Percentiles rank a stretch among this genome's conserved stretches.
phyloP scores from a whole-genome alignment of 2,329 filamentous ascomycete species.

The Penicillium digitatum region DNA sequence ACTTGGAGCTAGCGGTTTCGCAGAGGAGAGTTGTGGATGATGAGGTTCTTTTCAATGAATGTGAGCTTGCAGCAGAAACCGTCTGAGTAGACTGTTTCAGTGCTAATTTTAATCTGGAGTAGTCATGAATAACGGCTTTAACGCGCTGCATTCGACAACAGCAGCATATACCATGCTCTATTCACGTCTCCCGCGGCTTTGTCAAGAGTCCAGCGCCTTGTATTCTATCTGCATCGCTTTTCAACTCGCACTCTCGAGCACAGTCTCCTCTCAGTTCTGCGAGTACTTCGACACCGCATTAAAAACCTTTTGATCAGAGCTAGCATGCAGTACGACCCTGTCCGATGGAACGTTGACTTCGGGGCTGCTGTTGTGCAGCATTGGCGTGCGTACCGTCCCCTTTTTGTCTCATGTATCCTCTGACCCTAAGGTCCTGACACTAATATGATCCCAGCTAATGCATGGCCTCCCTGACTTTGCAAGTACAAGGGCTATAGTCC shows the following conservation, averaged over 20 bases:
- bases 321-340: constrained; percentile 21
- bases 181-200: constrained; percentile 20
- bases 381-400: constrained; percentile 24
- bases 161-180: constrained; percentile 21
- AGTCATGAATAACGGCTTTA: constrained; percentile 28
- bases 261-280: constrained; percentile 19
- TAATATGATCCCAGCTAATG: constrained; percentile 20
- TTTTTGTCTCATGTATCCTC: neutral
- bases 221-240: constrained; percentile 30
- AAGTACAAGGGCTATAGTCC: constrained; percentile 32
- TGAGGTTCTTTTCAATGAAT: constrained; percentile 23
- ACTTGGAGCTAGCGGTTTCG: neutral
- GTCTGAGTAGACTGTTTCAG: neutral
- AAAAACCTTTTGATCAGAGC: constrained; percentile 27
- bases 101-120: neutral
- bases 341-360: constrained; percentile 30
- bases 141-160: constrained; percentile 28
- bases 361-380: constrained; percentile 31
- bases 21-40: constrained; percentile 5
- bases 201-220: constrained; percentile 26
- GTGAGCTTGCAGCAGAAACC: constrained; percentile 10
- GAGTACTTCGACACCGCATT: constrained; percentile 30
- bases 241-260: constrained; percentile 22
- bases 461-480: constrained; percentile 30
- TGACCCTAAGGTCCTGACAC: neutral